A percentile compares a stretch with the other conserved stretches of the same genome.
Evolutionary conservation across 768 basidiomycete species (phyloP).

Genomic region (Lactarius tabidus): DNA sequence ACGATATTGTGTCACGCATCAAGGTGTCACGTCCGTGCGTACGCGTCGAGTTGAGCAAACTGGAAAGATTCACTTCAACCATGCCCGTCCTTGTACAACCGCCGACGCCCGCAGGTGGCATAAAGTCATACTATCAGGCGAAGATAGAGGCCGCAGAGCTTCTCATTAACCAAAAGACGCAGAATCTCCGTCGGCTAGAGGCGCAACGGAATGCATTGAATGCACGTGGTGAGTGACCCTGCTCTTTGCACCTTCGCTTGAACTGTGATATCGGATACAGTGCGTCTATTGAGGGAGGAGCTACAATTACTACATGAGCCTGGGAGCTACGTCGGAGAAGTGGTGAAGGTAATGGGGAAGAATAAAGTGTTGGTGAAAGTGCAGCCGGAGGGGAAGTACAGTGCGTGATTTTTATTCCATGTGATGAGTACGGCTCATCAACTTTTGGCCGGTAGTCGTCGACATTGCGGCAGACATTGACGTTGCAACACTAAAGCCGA

Average conservation of each 20-base stretch:
- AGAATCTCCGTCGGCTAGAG: constrained; percentile 92
- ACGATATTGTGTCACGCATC: neutral
- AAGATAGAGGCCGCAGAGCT: constrained; percentile 95
- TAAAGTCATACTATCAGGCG: constrained; percentile 90
- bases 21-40: constrained; percentile 2
- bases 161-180: constrained; percentile 92
- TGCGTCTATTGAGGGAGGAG: constrained; percentile 87
- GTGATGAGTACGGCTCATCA: neutral
- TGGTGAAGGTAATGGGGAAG: constrained; percentile 99
- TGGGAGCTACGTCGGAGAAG: constrained; percentile 95
- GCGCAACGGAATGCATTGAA: constrained; percentile 97
- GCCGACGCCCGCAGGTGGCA: constrained; percentile 51
- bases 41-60: constrained; percentile 10
- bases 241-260: neutral
- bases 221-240: constrained; percentile 65
- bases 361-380: constrained; percentile 98
- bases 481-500: constrained; percentile 70
- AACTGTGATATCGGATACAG: constrained; percentile 38
- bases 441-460: constrained; percentile 56
- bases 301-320: constrained; percentile 91
- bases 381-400: constrained; percentile 98
- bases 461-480: constrained; percentile 90
- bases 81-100: constrained; percentile 40
- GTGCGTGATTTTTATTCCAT: constrained; percentile 46
- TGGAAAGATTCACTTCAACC: constrained; percentile 1